Evolutionary conservation across 139 green algal species (phyloP).

Genomic region (Parachlorella kessleri): DNA sequence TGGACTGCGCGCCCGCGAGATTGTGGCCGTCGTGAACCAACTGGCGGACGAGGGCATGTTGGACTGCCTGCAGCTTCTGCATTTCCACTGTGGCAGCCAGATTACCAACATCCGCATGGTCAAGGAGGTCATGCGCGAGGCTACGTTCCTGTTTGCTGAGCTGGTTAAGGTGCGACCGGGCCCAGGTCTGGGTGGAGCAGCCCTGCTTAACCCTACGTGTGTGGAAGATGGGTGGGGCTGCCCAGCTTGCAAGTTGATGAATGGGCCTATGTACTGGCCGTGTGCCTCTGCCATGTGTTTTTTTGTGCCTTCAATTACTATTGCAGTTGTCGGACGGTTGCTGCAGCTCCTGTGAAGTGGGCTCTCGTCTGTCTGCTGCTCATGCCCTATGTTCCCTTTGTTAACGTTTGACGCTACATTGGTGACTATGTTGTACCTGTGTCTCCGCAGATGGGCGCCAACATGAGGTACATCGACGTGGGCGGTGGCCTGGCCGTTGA

Average conservation of each 20-base stretch:
- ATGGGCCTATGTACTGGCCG: too few relatives aligned
- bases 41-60: slow-evolving; percentile 48
- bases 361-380: too few relatives aligned
- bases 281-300: too few relatives aligned
- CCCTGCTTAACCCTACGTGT: too few relatives aligned
- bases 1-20: slow-evolving; percentile 55
- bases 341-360: too few relatives aligned
- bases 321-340: too few relatives aligned
- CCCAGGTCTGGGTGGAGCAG: background rate
- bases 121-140: slow-evolving; percentile 70
- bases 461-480: slow-evolving; percentile 57
- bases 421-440: too few relatives aligned
- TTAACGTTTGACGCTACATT: too few relatives aligned
- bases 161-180: slow-evolving; percentile 37
- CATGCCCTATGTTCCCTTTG: too few relatives aligned
- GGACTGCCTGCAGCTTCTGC: slow-evolving; percentile 64
- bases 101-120: slow-evolving; percentile 66
- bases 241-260: too few relatives aligned
- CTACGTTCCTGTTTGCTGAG: slow-evolving; percentile 61
- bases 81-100: slow-evolving; percentile 75
- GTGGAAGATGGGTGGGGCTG: too few relatives aligned
- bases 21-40: slow-evolving; percentile 46
- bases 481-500: slow-evolving; percentile 66
- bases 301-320: too few relatives aligned
- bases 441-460: slow-evolving; percentile 50